Conservation (phyloP, 371 early-diverging fungal species). For the Mucor irregularis region DNA sequence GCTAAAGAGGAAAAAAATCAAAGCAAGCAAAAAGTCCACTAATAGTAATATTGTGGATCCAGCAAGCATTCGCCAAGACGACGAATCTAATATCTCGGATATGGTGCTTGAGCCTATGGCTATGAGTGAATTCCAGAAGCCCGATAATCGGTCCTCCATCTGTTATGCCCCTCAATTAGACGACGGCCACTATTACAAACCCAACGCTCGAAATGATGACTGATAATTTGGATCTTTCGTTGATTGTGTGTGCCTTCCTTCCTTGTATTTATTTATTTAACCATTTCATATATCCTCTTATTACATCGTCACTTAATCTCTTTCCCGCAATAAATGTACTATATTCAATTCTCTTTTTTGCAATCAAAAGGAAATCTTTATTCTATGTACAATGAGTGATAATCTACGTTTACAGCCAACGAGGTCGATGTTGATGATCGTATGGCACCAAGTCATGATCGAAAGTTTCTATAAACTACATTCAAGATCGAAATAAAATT, state of each 20-base stretch:
- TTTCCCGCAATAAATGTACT: background rate
- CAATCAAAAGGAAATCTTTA: background rate
- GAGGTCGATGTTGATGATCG: constrained; percentile 52
- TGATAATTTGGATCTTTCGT: background rate
- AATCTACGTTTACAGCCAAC: constrained; percentile 51
- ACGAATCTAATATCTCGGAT: constrained; percentile 7
- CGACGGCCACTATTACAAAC: constrained; percentile 22
- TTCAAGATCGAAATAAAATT: background rate
- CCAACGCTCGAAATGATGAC: constrained; percentile 14
- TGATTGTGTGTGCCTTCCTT: background rate
- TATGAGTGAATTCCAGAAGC: constrained; percentile 11
- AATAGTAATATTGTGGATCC: constrained; percentile 8
- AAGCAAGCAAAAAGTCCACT: background rate
- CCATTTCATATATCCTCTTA: background rate
- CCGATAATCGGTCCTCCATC: constrained; percentile 28
- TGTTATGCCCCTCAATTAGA: constrained; percentile 20
- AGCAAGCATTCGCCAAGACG: background rate
- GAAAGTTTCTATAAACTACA: constrained; percentile 80
- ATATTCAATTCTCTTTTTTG: background rate
- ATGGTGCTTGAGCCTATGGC: background rate
- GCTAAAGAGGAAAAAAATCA: constrained; percentile 15
- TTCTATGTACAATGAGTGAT: no score
- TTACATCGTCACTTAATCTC: background rate
- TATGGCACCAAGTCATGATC: constrained; percentile 56
- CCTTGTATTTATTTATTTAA: no score